phyloP scores from a whole-genome alignment of 768 basidiomycete genomes.

The Aureoboletus auriporus region DNA sequence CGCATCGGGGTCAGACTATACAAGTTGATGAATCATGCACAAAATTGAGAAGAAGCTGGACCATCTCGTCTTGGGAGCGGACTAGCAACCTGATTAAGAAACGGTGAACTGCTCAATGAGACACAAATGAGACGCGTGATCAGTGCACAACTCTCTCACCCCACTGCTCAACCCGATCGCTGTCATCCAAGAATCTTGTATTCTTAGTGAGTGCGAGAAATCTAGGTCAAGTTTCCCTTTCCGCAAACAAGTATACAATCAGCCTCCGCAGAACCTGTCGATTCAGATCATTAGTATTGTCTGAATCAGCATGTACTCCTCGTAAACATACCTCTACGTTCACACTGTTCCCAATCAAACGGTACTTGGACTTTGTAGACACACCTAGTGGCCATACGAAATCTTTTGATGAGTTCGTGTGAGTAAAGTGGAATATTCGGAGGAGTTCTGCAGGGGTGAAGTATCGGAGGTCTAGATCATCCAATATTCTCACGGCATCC shows the following conservation, averaged over 20 bases:
- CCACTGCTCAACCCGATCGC: too few relatives aligned
- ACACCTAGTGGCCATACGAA: conserved; percentile 65
- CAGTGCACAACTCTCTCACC: too few relatives aligned
- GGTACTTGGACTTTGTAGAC: conserved; percentile 67
- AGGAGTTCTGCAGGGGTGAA: conserved; percentile 73
- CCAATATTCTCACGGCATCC: conserved; percentile 51
- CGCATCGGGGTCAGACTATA: too few relatives aligned
- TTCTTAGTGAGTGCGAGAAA: not conserved
- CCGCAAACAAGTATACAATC: conserved; percentile 53
- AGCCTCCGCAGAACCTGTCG: conserved; percentile 45
- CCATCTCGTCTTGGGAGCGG: too few relatives aligned
- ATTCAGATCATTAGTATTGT: conserved; percentile 4
- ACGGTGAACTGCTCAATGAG: too few relatives aligned
- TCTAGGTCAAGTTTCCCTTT: not conserved
- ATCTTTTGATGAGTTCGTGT: not conserved
- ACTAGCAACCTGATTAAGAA: too few relatives aligned
- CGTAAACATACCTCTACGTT: conserved; percentile 56
- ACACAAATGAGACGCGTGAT: too few relatives aligned
- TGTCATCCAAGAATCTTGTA: too few relatives aligned
- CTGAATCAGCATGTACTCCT: not conserved
- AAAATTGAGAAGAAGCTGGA: too few relatives aligned
- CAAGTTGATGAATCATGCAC: too few relatives aligned
- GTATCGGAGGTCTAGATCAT: conserved; percentile 63
- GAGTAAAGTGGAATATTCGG: conserved; percentile 58
- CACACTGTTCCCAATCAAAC: conserved; percentile 78